Evolutionary conservation across 768 basidiomycete species (phyloP), one percentile per base, ranked within the genome.

Genomic region (Dacryopinax primogenitus): DNA sequence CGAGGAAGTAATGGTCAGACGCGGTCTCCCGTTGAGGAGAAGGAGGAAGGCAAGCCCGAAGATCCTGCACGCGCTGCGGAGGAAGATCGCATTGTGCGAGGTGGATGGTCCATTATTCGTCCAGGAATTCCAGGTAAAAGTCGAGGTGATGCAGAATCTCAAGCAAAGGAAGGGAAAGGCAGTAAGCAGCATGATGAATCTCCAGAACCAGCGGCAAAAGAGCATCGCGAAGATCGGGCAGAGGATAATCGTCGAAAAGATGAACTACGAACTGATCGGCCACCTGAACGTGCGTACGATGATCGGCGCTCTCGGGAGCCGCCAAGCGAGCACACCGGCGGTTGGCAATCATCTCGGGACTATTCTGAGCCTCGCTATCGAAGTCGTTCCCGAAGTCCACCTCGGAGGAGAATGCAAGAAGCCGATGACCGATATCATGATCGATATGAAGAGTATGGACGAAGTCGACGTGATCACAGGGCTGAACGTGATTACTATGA

Each of bases 311-410:
- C 32, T 18, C 61, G 61, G 44, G 44, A 28, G 11, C 33, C n/a
- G 2, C 33, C 61, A n/a, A 13, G n/a, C 11, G 21, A 62, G 23
- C 13, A 33, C 28, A 4, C 32, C 23, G 35, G 33, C 16, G 37
- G 63, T 28, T 30, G 39, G 41, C 9, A 12, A 26, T 13, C 34
- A 15, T 23, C 35, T 3, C 30, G 33, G 1, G 36, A 35, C 6
- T 39, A 61, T 26, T 23, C 33, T 32, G 36, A 65, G 4, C 32
- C 30, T 35, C 36, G 61, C 36, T 28, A 51, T 28, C 65, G 67
- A 34, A 63, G 61, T 63, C 65, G 63, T 26, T 66, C 65, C n/a
- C 62, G 67, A 61, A 47, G 21, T 28, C 34, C 66, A 26, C 41
- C 66, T 12, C 36, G 36, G 33, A 36, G 37, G 9, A 62, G 36